phyloP scores from a whole-genome alignment of 2,329 filamentous ascomycete genomes.

The Sphaerulina musiva region DNA sequence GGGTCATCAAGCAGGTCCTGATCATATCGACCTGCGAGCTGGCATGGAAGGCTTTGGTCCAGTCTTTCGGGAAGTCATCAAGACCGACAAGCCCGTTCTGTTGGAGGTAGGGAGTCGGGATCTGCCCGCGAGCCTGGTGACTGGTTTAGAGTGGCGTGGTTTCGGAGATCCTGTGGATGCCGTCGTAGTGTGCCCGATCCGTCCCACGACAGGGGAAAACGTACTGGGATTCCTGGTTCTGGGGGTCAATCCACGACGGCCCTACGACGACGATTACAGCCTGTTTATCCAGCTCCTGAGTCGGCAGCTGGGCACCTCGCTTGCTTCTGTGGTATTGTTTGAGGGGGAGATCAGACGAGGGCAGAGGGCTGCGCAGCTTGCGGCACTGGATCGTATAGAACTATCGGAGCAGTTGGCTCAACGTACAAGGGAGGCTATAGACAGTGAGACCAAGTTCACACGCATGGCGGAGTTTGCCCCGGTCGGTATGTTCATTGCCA shows the following conservation, averaged over 20 bases:
- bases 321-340: conserved; percentile 75
- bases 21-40: conserved; percentile 60
- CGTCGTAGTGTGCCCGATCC: conserved; percentile 70
- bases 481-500: conserved; percentile 79
- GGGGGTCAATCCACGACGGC: conserved; percentile 69
- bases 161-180: conserved; percentile 64
- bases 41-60: conserved; percentile 68
- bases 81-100: conserved; percentile 58
- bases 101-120: conserved; percentile 61
- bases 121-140: conserved; percentile 57
- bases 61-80: conserved; percentile 69
- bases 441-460: conserved; percentile 70
- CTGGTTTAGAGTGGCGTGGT: conserved; percentile 62
- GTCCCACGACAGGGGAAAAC: conserved; percentile 66
- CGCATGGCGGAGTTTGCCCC: conserved; percentile 79
- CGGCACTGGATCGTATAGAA: conserved; percentile 69
- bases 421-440: conserved; percentile 50
- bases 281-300: conserved; percentile 69
- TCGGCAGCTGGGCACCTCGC: conserved; percentile 68
- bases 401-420: conserved; percentile 68
- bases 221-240: conserved; percentile 73
- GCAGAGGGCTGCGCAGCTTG: conserved; percentile 65
- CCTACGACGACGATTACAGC: conserved; percentile 73
- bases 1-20: conserved; percentile 56
- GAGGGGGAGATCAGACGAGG: conserved; percentile 75